Evolutionary conservation across 2,329 filamentous ascomycete genomes (phyloP).

Genomic region (Epichloe baconii): DNA sequence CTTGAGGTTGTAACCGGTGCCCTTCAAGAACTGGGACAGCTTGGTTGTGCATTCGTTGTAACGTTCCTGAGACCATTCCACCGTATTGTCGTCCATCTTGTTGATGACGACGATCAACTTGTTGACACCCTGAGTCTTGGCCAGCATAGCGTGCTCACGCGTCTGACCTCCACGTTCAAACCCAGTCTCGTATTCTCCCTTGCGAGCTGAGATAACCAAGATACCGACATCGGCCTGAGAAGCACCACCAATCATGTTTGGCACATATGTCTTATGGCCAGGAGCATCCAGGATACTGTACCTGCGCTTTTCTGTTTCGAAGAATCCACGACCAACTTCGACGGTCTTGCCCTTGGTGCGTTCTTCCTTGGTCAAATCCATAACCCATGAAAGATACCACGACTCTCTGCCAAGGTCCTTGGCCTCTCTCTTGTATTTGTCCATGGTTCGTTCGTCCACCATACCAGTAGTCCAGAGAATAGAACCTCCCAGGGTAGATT

Average conservation of each 20-base stretch:
- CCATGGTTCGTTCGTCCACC: constrained; percentile 98
- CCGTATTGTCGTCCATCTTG: constrained; percentile 98
- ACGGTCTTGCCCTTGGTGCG: constrained; percentile 95
- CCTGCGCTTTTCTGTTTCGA: constrained; percentile 89
- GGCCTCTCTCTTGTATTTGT: constrained; percentile 94
- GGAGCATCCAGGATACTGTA: constrained; percentile 97
- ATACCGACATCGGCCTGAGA: constrained; percentile 91
- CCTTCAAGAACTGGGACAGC: constrained; percentile 76
- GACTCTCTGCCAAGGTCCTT: constrained; percentile 94
- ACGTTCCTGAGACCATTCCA: constrained; percentile 86
- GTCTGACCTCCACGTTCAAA: constrained; percentile 96
- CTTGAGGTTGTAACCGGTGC: constrained; percentile 87
- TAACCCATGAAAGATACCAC: constrained; percentile 97
- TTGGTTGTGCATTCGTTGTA: constrained; percentile 91
- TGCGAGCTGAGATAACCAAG: constrained; percentile 88
- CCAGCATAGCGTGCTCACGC: constrained; percentile 91
- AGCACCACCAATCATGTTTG: constrained; percentile 94
- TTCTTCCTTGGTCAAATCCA: constrained; percentile 95
- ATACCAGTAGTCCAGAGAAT: constrained; percentile 92
- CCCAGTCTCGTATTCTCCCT: constrained; percentile 97
- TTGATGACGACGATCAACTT: constrained; percentile 92
- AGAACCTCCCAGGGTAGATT: constrained; percentile 87
- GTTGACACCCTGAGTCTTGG: constrained; percentile 96
- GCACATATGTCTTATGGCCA: constrained; percentile 95
- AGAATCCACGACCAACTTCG: constrained; percentile 89